Percentiles rank a stretch among this genome's conserved stretches.
Evolutionary conservation across 495 filamentous ascomycete species (phyloP).

Genomic region (Peziza echinospora): DNA sequence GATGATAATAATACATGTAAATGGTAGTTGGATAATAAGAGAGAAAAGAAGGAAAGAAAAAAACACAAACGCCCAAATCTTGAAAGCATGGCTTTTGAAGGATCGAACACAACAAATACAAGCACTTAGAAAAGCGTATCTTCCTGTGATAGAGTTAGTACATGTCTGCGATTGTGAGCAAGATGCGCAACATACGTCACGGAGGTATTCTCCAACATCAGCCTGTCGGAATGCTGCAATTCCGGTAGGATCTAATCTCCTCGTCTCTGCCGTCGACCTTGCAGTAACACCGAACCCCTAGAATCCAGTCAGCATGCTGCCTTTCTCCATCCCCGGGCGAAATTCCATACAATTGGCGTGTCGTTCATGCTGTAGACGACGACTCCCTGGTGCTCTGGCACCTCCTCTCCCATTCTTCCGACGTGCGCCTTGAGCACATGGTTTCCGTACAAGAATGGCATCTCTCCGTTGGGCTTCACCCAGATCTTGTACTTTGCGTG

Average conservation of each 20-base stretch:
- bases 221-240: slow-evolving; percentile 68
- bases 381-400: slow-evolving; percentile 54
- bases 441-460: slow-evolving; percentile 82
- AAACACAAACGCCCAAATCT: too few relatives aligned
- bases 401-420: slow-evolving; percentile 70
- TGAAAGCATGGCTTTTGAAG: too few relatives aligned
- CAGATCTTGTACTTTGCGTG: slow-evolving; percentile 86
- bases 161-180: not conserved
- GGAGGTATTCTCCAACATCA: slow-evolving; percentile 78
- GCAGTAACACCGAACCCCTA: slow-evolving; percentile 69
- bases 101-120: too few relatives aligned
- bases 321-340: not conserved
- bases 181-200: slow-evolving; percentile 35
- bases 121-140: slow-evolving; percentile 1
- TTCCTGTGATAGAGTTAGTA: not conserved
- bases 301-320: not conserved
- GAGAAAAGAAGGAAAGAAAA: too few relatives aligned
- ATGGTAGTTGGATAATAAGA: too few relatives aligned
- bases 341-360: slow-evolving; percentile 37
- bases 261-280: slow-evolving; percentile 56
- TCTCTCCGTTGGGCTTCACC: slow-evolving; percentile 86
- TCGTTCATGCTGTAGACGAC: slow-evolving; percentile 59
- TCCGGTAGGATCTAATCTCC: slow-evolving; percentile 68
- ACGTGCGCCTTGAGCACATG: slow-evolving; percentile 85
- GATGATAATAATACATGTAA: too few relatives aligned